Evolutionary conservation across 2,329 filamentous ascomycete species (phyloP).

Genomic region (Truncatella angustata): DNA sequence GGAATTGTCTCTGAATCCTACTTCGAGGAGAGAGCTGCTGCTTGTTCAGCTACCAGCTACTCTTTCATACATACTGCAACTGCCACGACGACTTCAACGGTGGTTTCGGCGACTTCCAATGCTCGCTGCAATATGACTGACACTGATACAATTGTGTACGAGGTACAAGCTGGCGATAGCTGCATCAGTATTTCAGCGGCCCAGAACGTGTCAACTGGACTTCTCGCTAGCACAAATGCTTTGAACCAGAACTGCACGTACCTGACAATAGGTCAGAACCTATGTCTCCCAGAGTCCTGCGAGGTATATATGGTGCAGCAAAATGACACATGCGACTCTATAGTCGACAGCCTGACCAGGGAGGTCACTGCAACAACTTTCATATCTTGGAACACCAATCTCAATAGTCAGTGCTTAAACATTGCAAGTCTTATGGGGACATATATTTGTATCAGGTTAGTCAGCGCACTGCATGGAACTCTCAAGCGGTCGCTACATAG

Average conservation of each 20-base stretch:
- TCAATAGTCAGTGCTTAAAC: slow-evolving; percentile 19
- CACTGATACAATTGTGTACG: background rate
- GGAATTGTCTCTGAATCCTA: background rate
- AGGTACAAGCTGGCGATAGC: background rate
- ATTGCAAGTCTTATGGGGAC: slow-evolving; percentile 16
- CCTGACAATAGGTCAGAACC: background rate
- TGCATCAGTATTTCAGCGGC: background rate
- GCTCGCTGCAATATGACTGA: background rate
- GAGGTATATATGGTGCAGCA: slow-evolving; percentile 15
- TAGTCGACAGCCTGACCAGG: slow-evolving; percentile 12
- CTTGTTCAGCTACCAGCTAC: background rate
- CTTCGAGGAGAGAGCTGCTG: background rate
- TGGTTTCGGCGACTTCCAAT: background rate
- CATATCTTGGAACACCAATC: slow-evolving; percentile 22
- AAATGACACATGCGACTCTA: slow-evolving; percentile 19
- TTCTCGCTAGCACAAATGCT: slow-evolving; percentile 12
- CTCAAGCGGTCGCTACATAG: too few relatives aligned
- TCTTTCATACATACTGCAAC: background rate
- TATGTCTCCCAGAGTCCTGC: background rate
- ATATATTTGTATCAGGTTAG: slow-evolving; percentile 17
- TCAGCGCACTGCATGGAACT: too few relatives aligned
- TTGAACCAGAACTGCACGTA: slow-evolving; percentile 9
- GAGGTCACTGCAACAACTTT: slow-evolving; percentile 19
- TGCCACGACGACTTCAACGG: background rate
- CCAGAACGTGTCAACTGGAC: background rate